Conservation (phyloP, 2,329 filamentous ascomycete genomes). For the Celoporthe dispersa region DNA sequence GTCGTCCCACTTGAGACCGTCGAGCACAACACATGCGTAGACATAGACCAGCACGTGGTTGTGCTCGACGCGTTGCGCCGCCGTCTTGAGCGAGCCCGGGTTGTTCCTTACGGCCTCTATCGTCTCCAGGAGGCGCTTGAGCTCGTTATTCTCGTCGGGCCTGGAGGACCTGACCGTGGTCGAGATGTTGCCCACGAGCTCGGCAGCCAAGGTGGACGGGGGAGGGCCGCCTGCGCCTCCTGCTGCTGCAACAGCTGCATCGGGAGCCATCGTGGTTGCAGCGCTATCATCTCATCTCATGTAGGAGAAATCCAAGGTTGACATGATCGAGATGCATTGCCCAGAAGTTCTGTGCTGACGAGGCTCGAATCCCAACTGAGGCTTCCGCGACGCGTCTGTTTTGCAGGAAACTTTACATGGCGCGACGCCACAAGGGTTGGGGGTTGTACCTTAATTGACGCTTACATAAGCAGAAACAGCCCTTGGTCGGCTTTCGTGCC, state of each 20-base stretch:
- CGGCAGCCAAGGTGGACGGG: conserved; percentile 84
- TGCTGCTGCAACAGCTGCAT: conserved; percentile 26
- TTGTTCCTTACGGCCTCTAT: conserved; percentile 60
- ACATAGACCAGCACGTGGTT: conserved; percentile 88
- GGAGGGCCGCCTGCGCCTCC: conserved; percentile 45
- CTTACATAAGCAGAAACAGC: background rate
- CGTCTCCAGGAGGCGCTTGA: conserved; percentile 69
- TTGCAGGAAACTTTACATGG: background rate
- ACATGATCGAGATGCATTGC: conserved; percentile 15
- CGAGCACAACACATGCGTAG: conserved; percentile 78
- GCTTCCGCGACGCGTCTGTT: conserved; percentile 24
- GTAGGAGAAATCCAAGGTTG: background rate
- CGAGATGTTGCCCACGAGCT: conserved; percentile 81
- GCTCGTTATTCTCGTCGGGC: conserved; percentile 71
- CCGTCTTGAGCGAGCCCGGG: conserved; percentile 59
- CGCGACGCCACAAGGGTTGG: conserved; percentile 20
- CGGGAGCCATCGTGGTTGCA: conserved; percentile 23
- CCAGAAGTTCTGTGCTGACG: background rate
- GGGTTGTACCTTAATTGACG: background rate
- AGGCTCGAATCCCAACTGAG: background rate
- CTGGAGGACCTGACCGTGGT: conserved; percentile 64
- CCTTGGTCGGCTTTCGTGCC: too few species aligned
- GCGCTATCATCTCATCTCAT: conserved; percentile 15
- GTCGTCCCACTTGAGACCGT: conserved; percentile 69
- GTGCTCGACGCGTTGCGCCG: conserved; percentile 71